A percentile compares a stretch with the other conserved stretches of the same genome.
These are phyloP conservation scores for Penicillium coffeae DNA, from an alignment of 495 filamentous ascomycete species.

Conservation along the genomic window DNA sequence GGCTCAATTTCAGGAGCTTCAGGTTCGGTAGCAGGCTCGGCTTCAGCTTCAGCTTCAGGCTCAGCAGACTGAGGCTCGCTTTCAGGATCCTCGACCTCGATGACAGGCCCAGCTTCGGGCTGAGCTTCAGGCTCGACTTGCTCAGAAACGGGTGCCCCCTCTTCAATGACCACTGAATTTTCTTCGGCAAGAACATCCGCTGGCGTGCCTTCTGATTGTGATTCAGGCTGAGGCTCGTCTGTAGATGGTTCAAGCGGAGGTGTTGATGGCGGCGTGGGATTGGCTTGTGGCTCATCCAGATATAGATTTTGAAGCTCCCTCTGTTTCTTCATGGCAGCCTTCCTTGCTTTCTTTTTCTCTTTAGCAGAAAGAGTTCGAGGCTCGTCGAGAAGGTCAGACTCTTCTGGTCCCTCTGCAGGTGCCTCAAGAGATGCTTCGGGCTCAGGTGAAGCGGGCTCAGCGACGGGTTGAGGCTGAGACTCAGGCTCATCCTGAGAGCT, in stretches of 20 bases:
- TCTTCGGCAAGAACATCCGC: not conserved
- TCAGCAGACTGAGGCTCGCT: too few species aligned
- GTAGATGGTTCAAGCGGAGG: constrained; percentile 20
- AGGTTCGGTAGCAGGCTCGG: not conserved
- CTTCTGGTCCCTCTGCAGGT: constrained; percentile 1
- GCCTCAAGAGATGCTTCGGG: not conserved
- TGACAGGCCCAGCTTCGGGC: not conserved
- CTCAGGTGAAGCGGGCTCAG: constrained; percentile 1
- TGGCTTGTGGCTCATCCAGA: constrained; percentile 20
- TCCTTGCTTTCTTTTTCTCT: constrained; percentile 13
- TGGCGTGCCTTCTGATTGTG: constrained; percentile 1
- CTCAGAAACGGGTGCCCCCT: not conserved
- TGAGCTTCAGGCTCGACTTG: not conserved
- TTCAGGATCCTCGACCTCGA: too few species aligned
- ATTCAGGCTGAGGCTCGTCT: constrained; percentile 8
- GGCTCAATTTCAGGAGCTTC: constrained; percentile 1
- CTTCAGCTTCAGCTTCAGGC: not conserved
- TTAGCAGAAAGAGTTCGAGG: not conserved
- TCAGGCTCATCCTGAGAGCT: not conserved
- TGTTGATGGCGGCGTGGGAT: constrained; percentile 40
- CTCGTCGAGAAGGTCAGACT: constrained; percentile 7
- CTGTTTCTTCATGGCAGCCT: constrained; percentile 23
- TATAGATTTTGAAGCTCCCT: constrained; percentile 1
- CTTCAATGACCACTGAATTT: not conserved
- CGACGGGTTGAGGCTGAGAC: constrained; percentile 5